These are phyloP conservation scores for Dictyophora rubrovolvata DNA, from an alignment of 768 basidiomycete genomes.

Conservation along the genomic window DNA sequence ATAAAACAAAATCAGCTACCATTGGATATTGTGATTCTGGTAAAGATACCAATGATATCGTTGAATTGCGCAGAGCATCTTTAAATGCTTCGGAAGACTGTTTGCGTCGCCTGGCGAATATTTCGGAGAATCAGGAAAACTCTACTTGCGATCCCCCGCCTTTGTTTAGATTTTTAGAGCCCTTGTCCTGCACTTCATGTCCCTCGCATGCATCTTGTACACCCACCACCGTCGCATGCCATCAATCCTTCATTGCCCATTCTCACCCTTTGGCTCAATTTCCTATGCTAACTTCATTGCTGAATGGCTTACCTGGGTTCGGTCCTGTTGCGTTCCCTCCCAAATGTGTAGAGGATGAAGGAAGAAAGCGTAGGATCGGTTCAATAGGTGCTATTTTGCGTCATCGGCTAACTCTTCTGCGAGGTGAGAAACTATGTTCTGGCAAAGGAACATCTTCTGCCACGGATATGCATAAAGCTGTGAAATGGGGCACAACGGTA, in stretches of 20 bases:
- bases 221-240: slow-evolving; percentile 49
- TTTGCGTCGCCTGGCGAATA: slow-evolving; percentile 23
- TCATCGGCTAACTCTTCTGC: slow-evolving; percentile 49
- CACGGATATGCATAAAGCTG: slow-evolving; percentile 54
- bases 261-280: slow-evolving; percentile 33
- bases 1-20: slow-evolving; percentile 55
- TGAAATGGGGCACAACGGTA: slow-evolving; percentile 64
- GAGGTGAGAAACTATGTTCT: slow-evolving; percentile 52
- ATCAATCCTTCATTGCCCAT: slow-evolving; percentile 54
- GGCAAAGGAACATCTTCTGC: slow-evolving; percentile 37
- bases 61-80: slow-evolving; percentile 38
- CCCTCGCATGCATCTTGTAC: slow-evolving; percentile 59
- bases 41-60: slow-evolving; percentile 43
- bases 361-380: slow-evolving; percentile 62
- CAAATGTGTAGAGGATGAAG: slow-evolving; percentile 68
- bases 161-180: slow-evolving; percentile 43
- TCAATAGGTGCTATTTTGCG: slow-evolving; percentile 66
- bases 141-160: slow-evolving; percentile 43
- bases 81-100: slow-evolving; percentile 44
- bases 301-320: slow-evolving; percentile 65
- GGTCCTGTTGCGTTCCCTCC: slow-evolving; percentile 73
- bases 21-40: slow-evolving; percentile 74
- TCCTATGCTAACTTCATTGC: slow-evolving; percentile 28
- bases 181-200: slow-evolving; percentile 62
- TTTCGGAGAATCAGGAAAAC: slow-evolving; percentile 9